Base-by-base conservation (phyloP, 495 filamentous ascomycete species). In the Penicillium psychrofluorescens region DNA sequence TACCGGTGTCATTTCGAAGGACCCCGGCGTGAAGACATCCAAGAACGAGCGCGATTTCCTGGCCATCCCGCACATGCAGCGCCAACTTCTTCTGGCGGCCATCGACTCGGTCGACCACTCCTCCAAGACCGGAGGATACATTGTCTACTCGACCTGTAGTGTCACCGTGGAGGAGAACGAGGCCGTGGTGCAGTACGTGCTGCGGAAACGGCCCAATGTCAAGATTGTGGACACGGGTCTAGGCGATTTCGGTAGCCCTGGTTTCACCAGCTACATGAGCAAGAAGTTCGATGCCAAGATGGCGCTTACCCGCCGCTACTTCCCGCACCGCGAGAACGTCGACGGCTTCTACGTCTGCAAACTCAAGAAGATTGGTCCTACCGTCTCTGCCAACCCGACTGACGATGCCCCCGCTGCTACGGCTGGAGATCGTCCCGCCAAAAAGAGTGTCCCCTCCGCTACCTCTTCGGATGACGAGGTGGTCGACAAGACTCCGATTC, bases 321-420 rank as follows among this genome's bases (percentile, higher is more conserved):
- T 96, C 66, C 91, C 91, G 0, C 91, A 97, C 53, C 75, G 86
- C 35, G 90, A 91, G 72, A 98, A 98, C 70, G 86, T 98, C 22
- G 92, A 98, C 52, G 92, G 92, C 42, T 98, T 98, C 81, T 98
- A 94, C 61, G 92, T 97, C 44, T 85, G 87, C 56, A 98, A 97
- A 67, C 83, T 98, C 59, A 91, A 94, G 70, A 98, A 98, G 78
- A 78, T 77, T 28, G 92, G 79, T 10, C 85, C 85, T 0, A 86
- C 83, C 10, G 80, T 84, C 0, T 65, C 68, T 29, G 75, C 75
- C 32, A 72, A 77, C 46, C 56, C 67, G 13, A 66, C 52, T 12
- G 61, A 56, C 12, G 63, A 47, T 14, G 44, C 53, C 14, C 50
- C 51, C 36, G 56, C 44, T 12, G 27, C 50, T 14, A 49, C 51